Base-by-base conservation (phyloP, 345 rosid genomes). In the Bruguiera parviflora region DNA sequence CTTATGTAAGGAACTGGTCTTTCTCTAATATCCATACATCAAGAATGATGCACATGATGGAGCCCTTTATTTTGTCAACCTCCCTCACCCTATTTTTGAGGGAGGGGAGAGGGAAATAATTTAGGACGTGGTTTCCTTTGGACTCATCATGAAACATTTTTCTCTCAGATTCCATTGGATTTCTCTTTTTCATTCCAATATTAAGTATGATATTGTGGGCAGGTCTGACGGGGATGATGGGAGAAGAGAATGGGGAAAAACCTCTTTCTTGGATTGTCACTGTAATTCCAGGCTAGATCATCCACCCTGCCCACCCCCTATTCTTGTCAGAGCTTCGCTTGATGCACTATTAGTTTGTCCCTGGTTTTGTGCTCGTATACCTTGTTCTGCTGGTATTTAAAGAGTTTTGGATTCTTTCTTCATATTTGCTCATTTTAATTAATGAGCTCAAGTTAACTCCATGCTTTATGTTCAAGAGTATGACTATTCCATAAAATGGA, bases 211-310 rank as follows among this genome's bases (percentile, higher is more conserved):
- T 76, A 71, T 53, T 85, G 71, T 83, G 91, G 97, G 87, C 65
- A 80, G 92, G 74, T 86, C 87, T 73, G 96, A 91, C 58, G 91
- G 97, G 98, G 98, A 94, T 86, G 92, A 94, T 77, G 95, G 90
- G 28, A 81, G 84, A 73, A 88, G 93, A 92, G 97, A 92, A 77
- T 89, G 96, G 97, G 87, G 88, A 79, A 88, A 80, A 10, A 84
- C 96, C 32, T 96, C 97, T 29, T 78, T 66, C 9, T 75, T 83
- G n/a, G 94, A 88, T 59, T 70, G 85, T 74, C 75, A 76, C 69
- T 89, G 86, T 73, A 72, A 75, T 81, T 73, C 76, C 61, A 77
- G 75, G 62, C 84, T 80, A 74, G 84, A 70, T 63, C 80, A 82
- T 85, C 87, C 80, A 51, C 89, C 97, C 82, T 95, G 92, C 58